A percentile compares a stretch with the other conserved stretches of the same genome.
These are phyloP conservation scores for Saturnispora mendoncae DNA, from an alignment of 805 yeast genomes.

Conservation along the genomic window DNA sequence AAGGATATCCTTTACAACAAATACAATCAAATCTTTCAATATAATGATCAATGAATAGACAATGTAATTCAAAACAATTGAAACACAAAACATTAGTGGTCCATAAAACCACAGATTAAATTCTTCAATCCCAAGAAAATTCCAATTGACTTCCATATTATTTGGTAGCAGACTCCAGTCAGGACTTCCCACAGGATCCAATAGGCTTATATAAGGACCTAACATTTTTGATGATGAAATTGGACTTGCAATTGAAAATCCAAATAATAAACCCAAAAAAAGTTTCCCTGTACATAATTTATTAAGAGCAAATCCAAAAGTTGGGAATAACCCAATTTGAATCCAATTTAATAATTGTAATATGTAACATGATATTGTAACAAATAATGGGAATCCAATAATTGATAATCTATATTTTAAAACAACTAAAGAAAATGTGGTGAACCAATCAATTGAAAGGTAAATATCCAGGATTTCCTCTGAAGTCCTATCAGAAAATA, in stretches of 20 bases:
- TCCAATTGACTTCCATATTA: conserved; percentile 37
- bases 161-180: conserved; percentile 18
- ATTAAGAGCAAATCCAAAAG: conserved; percentile 39
- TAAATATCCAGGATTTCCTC: conserved; percentile 32
- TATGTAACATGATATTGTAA: conserved; percentile 42
- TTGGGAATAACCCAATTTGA: conserved; percentile 31
- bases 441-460: conserved; percentile 42
- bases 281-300: conserved; percentile 27
- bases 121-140: conserved; percentile 62
- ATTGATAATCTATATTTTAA: conserved; percentile 70
- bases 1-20: not conserved
- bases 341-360: conserved; percentile 45
- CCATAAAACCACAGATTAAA: conserved; percentile 48
- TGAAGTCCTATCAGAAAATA: conserved; percentile 38
- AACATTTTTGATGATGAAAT: conserved; percentile 37
- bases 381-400: conserved; percentile 59
- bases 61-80: conserved; percentile 37
- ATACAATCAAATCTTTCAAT: conserved; percentile 1
- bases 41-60: conserved; percentile 23
- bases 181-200: conserved; percentile 48
- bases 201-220: conserved; percentile 27
- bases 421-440: conserved; percentile 59
- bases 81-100: conserved; percentile 41
- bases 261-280: conserved; percentile 20
- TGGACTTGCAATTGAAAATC: conserved; percentile 22